A percentile compares a stretch with the other conserved stretches of the same genome.
Evolutionary conservation across 768 basidiomycete genomes (phyloP).

Genomic region (Pleurotus eryngii): DNA sequence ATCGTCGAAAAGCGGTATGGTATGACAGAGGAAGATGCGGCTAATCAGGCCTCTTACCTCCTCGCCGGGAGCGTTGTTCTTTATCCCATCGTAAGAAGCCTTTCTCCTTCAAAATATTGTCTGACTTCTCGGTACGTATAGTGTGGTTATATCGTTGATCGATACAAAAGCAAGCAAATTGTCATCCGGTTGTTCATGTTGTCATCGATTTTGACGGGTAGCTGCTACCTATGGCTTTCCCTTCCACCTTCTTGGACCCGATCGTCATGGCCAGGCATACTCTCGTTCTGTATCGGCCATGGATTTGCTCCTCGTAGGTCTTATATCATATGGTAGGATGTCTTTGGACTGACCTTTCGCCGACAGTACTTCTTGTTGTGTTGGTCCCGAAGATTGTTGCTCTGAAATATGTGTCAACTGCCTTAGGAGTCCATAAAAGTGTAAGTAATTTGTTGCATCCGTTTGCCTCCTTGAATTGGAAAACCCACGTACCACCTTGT

Average conservation of each 20-base stretch:
- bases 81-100: slow-evolving; percentile 58
- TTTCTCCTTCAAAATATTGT: not conserved
- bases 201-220: slow-evolving; percentile 57
- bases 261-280: slow-evolving; percentile 59
- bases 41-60: slow-evolving; percentile 66
- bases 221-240: slow-evolving; percentile 65
- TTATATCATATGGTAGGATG: not conserved
- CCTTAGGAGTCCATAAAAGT: slow-evolving; percentile 75
- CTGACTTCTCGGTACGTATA: slow-evolving; percentile 20
- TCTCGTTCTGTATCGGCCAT: slow-evolving; percentile 61
- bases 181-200: slow-evolving; percentile 55
- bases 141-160: slow-evolving; percentile 68
- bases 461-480: not conserved
- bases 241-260: slow-evolving; percentile 55
- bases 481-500: not conserved
- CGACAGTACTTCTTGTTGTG: slow-evolving; percentile 65
- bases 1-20: slow-evolving; percentile 67
- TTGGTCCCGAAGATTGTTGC: slow-evolving; percentile 72
- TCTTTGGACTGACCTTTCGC: slow-evolving; percentile 7
- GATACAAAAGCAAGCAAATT: slow-evolving; percentile 51
- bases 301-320: slow-evolving; percentile 69
- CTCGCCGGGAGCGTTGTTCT: slow-evolving; percentile 65
- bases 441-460: slow-evolving; percentile 35
- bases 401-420: slow-evolving; percentile 71
- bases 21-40: slow-evolving; percentile 57